Percentiles rank a stretch among this genome's conserved stretches.
These are phyloP conservation scores for Claviceps cyperi DNA, from an alignment of 2,329 filamentous ascomycete species.

Conservation along the genomic window DNA sequence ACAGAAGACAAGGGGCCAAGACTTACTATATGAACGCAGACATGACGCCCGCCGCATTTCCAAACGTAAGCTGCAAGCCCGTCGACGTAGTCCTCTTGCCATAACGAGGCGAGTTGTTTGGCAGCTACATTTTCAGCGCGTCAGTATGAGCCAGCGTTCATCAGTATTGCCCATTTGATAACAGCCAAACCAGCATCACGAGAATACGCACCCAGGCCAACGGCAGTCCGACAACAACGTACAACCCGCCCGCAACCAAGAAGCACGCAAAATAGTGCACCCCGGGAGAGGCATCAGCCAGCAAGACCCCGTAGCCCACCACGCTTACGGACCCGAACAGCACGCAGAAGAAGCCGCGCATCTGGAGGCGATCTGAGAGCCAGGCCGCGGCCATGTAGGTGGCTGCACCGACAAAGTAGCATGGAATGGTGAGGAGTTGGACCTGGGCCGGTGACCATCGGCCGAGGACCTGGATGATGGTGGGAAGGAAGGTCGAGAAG, in stretches of 20 bases:
- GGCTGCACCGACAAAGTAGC: conserved; percentile 58
- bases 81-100: conserved; percentile 62
- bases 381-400: conserved; percentile 52
- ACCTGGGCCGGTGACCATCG: conserved; percentile 48
- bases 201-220: conserved; percentile 32
- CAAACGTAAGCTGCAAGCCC: conserved; percentile 55
- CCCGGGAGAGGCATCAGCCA: conserved; percentile 42
- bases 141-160: background rate
- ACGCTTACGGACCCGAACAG: conserved; percentile 48
- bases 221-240: conserved; percentile 42
- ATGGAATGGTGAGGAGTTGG: conserved; percentile 65
- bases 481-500: conserved; percentile 64
- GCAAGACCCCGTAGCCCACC: conserved; percentile 53
- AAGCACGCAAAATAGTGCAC: conserved; percentile 65
- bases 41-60: conserved; percentile 60
- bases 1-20: background rate
- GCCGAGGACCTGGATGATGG: conserved; percentile 59
- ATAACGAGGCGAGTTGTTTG: conserved; percentile 58
- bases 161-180: too few species aligned
- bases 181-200: too few species aligned
- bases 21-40: conserved; percentile 48
- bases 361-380: conserved; percentile 53
- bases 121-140: conserved; percentile 20
- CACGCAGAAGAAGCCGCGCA: conserved; percentile 49
- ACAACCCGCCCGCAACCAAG: conserved; percentile 56